Evolutionary conservation across 192 early-diverging fungal species (phyloP).

Genomic region (Coemansia reversa): DNA sequence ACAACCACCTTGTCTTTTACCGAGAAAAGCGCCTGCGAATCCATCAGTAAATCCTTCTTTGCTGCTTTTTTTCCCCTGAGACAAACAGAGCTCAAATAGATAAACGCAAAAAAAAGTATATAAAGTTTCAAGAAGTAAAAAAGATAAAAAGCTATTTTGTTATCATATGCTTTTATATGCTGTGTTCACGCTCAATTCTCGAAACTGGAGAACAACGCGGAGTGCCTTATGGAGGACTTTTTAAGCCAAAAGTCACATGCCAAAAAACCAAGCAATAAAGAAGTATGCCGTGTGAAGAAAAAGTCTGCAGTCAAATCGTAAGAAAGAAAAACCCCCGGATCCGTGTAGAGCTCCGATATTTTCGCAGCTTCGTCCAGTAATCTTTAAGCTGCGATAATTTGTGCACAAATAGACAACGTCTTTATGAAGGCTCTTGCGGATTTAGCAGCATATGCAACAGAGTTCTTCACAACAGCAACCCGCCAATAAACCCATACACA

Average conservation of each 20-base stretch:
- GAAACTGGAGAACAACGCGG: neutral
- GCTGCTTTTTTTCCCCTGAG: neutral
- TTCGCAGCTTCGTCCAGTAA: no score
- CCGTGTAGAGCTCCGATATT: no score
- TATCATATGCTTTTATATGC: no score
- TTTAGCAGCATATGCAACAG: conserved; percentile 12
- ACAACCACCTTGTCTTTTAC: conserved; percentile 80
- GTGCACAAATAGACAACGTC: no score
- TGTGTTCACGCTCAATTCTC: no score
- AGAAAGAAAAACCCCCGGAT: no score
- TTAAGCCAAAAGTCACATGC: conserved; percentile 2
- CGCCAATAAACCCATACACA: conserved; percentile 22
- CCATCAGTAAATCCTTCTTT: conserved; percentile 34
- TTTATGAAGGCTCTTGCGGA: neutral
- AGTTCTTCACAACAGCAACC: conserved; percentile 20
- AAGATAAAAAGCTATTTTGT: neutral
- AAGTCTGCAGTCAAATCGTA: neutral
- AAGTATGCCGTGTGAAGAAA: no score
- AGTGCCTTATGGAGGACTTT: no score
- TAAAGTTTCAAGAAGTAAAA: neutral
- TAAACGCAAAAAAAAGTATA: neutral
- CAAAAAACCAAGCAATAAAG: neutral
- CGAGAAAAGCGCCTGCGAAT: conserved; percentile 58
- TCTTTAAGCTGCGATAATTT: neutral
- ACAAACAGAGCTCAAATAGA: neutral